These are phyloP conservation scores for Ophiostoma ips DNA, from an alignment of 2,329 filamentous ascomycete genomes.

Conservation along the genomic window DNA sequence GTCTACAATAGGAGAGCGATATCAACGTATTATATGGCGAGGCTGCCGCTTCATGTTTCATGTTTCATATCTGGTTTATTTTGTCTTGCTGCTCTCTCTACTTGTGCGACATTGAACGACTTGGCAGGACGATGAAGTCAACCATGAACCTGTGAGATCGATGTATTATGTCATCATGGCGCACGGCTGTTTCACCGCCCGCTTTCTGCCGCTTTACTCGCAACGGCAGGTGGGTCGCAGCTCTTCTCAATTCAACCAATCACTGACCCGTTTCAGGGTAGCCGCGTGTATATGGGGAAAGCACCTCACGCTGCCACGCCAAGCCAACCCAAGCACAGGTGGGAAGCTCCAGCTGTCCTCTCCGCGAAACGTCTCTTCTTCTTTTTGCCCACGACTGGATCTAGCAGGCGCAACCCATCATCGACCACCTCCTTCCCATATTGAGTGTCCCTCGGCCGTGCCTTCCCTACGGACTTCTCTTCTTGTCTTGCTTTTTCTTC, in stretches of 20 bases:
- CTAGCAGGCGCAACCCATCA: slow-evolving; percentile 5
- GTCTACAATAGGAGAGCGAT: not conserved
- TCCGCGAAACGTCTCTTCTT: slow-evolving; percentile 6
- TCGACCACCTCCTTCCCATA: not conserved
- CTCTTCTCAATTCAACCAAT: slow-evolving; percentile 1
- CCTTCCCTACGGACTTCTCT: not conserved
- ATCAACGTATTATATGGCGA: slow-evolving; percentile 26
- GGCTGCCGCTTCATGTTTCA: slow-evolving; percentile 14
- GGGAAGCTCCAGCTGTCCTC: slow-evolving; percentile 13
- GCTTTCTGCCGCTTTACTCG: slow-evolving; percentile 4
- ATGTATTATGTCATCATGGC: not conserved
- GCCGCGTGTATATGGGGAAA: slow-evolving; percentile 7
- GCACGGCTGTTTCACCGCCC: slow-evolving; percentile 2
- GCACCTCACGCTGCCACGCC: not conserved
- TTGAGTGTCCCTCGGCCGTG: not conserved
- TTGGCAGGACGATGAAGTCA: slow-evolving; percentile 28
- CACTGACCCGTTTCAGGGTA: not conserved
- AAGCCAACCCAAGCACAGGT: not conserved
- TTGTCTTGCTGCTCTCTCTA: no score
- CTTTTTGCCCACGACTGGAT: slow-evolving; percentile 1
- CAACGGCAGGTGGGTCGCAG: slow-evolving; percentile 2
- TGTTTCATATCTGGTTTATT: no score
- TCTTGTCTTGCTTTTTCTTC: not conserved
- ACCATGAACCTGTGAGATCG: no score
- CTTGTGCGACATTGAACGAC: no score